Conservation (phyloP, 169 alveolate genomes). For the Eimeria tenella region DNA sequence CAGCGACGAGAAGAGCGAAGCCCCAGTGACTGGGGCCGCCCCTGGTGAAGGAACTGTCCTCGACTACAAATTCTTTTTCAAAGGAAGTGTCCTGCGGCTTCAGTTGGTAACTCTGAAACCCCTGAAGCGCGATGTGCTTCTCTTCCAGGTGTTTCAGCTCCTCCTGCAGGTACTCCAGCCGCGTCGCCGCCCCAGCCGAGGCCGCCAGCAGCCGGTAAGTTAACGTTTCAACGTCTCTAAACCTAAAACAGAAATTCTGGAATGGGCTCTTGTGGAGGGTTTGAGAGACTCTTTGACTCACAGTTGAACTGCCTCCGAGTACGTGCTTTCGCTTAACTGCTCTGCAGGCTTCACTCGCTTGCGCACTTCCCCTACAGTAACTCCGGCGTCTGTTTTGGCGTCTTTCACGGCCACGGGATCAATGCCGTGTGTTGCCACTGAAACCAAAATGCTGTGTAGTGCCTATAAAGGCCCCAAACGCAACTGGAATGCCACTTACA, state of each 20-base stretch:
- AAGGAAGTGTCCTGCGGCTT: conserved; percentile 89
- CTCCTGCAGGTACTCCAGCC: conserved; percentile 86
- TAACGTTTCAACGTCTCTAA: conserved; percentile 35
- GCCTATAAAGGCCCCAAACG: not conserved
- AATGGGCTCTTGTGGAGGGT: conserved; percentile 5
- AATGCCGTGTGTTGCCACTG: conserved; percentile 92
- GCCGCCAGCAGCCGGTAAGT: conserved; percentile 83
- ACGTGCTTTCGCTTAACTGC: conserved; percentile 85
- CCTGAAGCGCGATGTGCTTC: conserved; percentile 86
- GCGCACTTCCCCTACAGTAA: conserved; percentile 87
- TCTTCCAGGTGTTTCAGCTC: conserved; percentile 87
- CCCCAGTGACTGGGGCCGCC: conserved; percentile 92
- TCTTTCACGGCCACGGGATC: conserved; percentile 88
- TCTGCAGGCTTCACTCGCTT: conserved; percentile 91
- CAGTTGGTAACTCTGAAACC: conserved; percentile 86
- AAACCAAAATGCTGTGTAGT: not conserved
- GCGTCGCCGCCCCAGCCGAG: conserved; percentile 82
- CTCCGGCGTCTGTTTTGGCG: conserved; percentile 89
- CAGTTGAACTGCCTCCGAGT: conserved; percentile 85
- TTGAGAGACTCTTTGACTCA: conserved; percentile 76
- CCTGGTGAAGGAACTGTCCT: conserved; percentile 86
- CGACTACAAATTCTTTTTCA: conserved; percentile 87
- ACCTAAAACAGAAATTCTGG: not conserved
- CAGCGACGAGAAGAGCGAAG: conserved; percentile 89
- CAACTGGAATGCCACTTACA: not conserved